Evolutionary conservation across 768 basidiomycete species (phyloP).

Genomic region (Tricholoma hemisulphureum): DNA sequence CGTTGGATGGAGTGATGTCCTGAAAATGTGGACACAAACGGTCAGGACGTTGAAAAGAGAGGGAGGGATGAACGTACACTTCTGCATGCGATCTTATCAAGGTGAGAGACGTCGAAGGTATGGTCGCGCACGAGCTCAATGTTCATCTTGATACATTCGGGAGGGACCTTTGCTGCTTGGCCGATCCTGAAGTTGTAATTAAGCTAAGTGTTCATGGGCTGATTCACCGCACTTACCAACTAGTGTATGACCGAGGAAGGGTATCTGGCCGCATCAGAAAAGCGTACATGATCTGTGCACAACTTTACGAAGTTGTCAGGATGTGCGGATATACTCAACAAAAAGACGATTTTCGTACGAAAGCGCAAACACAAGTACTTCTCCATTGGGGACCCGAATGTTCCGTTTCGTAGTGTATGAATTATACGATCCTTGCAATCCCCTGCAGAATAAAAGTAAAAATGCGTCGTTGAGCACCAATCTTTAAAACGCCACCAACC

Average conservation of each 20-base stretch:
- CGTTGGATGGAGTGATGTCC: constrained; percentile 58
- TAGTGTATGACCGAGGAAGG: constrained; percentile 70
- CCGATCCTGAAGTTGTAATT: constrained; percentile 55
- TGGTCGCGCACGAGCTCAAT: constrained; percentile 57
- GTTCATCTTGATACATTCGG: constrained; percentile 61
- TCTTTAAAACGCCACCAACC: constrained; percentile 44
- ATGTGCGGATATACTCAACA: background rate
- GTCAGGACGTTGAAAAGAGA: background rate
- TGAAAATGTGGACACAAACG: constrained; percentile 8
- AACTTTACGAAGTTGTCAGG: constrained; percentile 42
- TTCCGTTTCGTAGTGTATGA: constrained; percentile 65
- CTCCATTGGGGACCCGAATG: constrained; percentile 78
- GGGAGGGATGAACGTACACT: constrained; percentile 35
- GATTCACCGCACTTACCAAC: constrained; percentile 61
- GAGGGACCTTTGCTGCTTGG: constrained; percentile 62
- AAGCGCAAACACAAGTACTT: constrained; percentile 75
- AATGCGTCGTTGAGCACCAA: background rate
- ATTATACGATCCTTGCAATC: constrained; percentile 89
- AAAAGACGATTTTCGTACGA: constrained; percentile 42
- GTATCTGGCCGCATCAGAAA: constrained; percentile 80
- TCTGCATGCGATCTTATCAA: constrained; percentile 54
- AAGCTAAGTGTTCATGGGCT: background rate
- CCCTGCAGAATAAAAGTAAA: constrained; percentile 41
- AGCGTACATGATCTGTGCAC: constrained; percentile 83
- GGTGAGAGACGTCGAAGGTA: constrained; percentile 49